These are phyloP conservation scores for Coprinopsis marcescibilis DNA, from an alignment of 768 basidiomycete genomes.

Conservation along the genomic window DNA sequence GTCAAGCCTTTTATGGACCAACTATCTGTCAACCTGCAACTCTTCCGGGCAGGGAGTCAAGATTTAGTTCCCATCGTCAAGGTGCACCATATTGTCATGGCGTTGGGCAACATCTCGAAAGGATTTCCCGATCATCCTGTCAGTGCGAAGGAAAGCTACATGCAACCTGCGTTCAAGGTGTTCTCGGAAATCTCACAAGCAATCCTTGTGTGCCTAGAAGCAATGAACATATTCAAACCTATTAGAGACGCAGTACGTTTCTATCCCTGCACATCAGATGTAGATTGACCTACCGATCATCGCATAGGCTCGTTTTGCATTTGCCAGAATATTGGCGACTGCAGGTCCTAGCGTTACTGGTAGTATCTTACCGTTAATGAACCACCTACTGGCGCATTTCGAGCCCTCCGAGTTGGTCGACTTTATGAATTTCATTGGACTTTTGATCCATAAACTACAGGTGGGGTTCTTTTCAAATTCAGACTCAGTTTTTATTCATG, in stretches of 20 bases:
- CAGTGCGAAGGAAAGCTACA: slow-evolving; percentile 57
- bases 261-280: neutral
- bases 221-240: slow-evolving; percentile 80
- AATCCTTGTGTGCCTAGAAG: slow-evolving; percentile 80
- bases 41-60: slow-evolving; percentile 44
- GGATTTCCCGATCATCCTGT: slow-evolving; percentile 92
- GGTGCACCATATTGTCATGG: slow-evolving; percentile 91
- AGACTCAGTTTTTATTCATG: slow-evolving; percentile 3
- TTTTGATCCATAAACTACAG: slow-evolving; percentile 88
- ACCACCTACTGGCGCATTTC: slow-evolving; percentile 84
- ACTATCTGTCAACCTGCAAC: slow-evolving; percentile 52
- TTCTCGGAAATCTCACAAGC: slow-evolving; percentile 85
- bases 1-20: slow-evolving; percentile 79
- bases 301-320: slow-evolving; percentile 92
- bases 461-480: slow-evolving; percentile 31
- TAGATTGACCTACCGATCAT: neutral
- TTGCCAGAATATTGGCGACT: slow-evolving; percentile 86
- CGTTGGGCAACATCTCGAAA: slow-evolving; percentile 90
- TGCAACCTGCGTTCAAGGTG: slow-evolving; percentile 66
- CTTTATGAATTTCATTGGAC: slow-evolving; percentile 91
- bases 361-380: slow-evolving; percentile 85
- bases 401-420: slow-evolving; percentile 91
- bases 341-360: slow-evolving; percentile 83
- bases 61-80: slow-evolving; percentile 78
- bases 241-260: slow-evolving; percentile 85